Evolutionary conservation across 1,139 yeast species (phyloP).

Genomic region (Geotrichum australiense): DNA sequence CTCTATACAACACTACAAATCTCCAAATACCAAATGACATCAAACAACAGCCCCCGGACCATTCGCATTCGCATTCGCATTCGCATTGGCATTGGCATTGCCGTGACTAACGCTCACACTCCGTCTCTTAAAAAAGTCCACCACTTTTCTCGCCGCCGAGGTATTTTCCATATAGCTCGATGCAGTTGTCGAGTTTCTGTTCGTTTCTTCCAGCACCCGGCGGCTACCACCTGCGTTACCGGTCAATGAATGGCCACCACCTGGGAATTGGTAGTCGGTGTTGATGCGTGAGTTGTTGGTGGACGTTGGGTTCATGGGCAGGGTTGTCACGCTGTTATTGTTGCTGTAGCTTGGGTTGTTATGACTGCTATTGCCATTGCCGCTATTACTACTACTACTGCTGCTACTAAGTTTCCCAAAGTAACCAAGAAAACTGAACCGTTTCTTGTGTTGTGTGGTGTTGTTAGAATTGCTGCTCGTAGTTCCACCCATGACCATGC

Average conservation of each 20-base stretch:
- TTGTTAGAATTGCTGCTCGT: too few species aligned
- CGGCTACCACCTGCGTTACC: conserved; percentile 22
- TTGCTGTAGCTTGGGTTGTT: conserved; percentile 2
- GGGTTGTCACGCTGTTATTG: conserved; percentile 1
- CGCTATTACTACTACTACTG: conserved; percentile 5
- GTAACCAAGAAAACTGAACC: conserved; percentile 26
- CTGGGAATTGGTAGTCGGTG: too few species aligned
- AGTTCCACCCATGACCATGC: conserved; percentile 15
- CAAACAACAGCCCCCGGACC: too few species aligned
- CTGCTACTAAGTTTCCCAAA: conserved; percentile 11
- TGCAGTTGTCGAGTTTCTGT: too few species aligned
- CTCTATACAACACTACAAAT: too few species aligned
- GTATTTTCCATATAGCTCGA: conserved; percentile 13
- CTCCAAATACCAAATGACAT: too few species aligned
- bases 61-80: too few species aligned
- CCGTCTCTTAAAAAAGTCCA: conserved; percentile 33
- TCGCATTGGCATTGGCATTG: too few species aligned
- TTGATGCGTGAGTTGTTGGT: too few species aligned
- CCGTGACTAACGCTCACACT: too few species aligned
- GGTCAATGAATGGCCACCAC: background rate
- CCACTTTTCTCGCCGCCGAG: conserved; percentile 30
- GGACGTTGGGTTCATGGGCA: too few species aligned
- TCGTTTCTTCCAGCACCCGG: conserved; percentile 14
- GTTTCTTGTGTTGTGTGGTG: conserved; percentile 21
- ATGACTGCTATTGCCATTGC: conserved; percentile 6